Conservation (phyloP, 352 stramenopile genomes). For the Peronospora destructor region DNA sequence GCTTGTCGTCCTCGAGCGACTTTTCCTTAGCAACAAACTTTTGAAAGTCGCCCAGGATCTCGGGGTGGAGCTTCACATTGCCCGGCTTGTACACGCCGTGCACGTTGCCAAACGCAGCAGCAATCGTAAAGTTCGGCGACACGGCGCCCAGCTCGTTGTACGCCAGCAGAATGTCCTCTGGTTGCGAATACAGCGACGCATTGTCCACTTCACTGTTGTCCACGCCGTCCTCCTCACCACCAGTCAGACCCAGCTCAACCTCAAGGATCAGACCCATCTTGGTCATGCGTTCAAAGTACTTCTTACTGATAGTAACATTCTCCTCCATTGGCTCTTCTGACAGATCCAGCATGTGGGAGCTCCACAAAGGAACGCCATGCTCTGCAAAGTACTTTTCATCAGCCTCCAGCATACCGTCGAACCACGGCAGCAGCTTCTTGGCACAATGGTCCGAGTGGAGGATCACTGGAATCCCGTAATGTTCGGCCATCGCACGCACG, state of each 20-base stretch:
- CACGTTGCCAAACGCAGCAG: constrained; percentile 49
- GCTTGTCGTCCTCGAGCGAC: constrained; percentile 83
- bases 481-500: constrained; percentile 92
- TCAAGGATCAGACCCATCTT: constrained; percentile 95
- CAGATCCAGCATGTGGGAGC: constrained; percentile 98
- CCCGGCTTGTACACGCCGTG: constrained; percentile 98
- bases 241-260: constrained; percentile 97
- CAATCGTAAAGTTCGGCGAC: constrained; percentile 92
- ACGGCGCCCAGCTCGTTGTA: constrained; percentile 93
- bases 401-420: constrained; percentile 93
- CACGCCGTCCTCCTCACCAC: constrained; percentile 97
- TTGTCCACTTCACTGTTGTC: constrained; percentile 95
- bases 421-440: constrained; percentile 97
- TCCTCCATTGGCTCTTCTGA: constrained; percentile 97
- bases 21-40: constrained; percentile 75
- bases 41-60: constrained; percentile 96
- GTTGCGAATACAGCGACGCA: constrained; percentile 78
- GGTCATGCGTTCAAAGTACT: constrained; percentile 96
- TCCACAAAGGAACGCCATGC: constrained; percentile 94
- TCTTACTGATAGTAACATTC: constrained; percentile 96
- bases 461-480: constrained; percentile 96
- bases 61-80: constrained; percentile 97
- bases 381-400: constrained; percentile 94
- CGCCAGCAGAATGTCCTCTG: constrained; percentile 66
- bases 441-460: constrained; percentile 98